A percentile compares a stretch with the other conserved stretches of the same genome.
Conservation (phyloP, 2,329 filamentous ascomycete species). For the Pseudogymnoascus sp. region DNA sequence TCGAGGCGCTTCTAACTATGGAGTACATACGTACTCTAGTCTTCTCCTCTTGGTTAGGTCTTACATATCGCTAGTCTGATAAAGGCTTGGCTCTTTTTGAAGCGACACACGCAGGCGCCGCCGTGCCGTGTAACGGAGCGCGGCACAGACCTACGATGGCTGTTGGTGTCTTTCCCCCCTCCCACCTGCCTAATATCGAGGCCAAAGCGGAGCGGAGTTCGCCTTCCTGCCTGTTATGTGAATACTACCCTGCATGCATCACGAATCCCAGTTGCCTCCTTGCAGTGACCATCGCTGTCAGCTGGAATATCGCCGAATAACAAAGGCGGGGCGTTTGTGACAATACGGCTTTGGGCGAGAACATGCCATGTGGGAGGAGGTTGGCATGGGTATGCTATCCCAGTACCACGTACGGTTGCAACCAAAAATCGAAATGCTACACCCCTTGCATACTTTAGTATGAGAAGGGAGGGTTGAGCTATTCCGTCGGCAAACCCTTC, state of each 20-base stretch:
- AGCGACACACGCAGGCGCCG: slow-evolving; percentile 1
- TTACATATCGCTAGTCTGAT: background rate
- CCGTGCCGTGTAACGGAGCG: background rate
- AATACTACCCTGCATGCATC: background rate
- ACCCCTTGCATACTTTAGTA: background rate
- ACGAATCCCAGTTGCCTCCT: background rate
- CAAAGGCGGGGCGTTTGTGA: background rate
- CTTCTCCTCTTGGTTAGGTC: background rate
- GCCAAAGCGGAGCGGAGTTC: slow-evolving; percentile 2
- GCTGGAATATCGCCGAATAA: background rate
- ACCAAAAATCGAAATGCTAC: background rate
- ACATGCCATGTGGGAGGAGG: background rate
- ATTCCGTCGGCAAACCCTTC: background rate
- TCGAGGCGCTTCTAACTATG: background rate
- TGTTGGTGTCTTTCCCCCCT: background rate
- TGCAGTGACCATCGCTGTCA: background rate
- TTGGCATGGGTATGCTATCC: background rate
- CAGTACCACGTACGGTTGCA: background rate
- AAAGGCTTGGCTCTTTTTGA: background rate
- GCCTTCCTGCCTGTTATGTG: background rate
- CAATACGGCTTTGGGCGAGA: background rate
- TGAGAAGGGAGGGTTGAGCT: background rate
- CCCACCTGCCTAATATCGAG: slow-evolving; percentile 3
- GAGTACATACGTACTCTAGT: background rate
- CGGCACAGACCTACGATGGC: background rate